Evolutionary conservation across 495 filamentous ascomycete species (phyloP).

Genomic region (Aspergillus indologenus): DNA sequence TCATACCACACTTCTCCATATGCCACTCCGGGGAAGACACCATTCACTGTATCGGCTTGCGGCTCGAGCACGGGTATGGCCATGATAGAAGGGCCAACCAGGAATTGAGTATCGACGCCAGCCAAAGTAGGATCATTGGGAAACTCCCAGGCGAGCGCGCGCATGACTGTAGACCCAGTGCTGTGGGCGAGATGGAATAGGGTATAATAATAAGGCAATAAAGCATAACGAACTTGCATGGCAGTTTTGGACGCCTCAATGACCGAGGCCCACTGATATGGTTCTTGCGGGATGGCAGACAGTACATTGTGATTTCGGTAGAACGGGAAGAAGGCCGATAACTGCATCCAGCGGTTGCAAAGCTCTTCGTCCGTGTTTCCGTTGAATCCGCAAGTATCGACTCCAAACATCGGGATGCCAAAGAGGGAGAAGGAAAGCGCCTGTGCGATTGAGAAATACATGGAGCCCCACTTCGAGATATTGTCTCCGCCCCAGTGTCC

Average conservation of each 20-base stretch:
- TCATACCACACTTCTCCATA: constrained; percentile 73
- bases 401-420: constrained; percentile 85
- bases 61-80: constrained; percentile 70
- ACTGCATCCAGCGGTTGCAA: constrained; percentile 84
- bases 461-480: constrained; percentile 59
- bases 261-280: constrained; percentile 71
- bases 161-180: constrained; percentile 72
- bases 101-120: constrained; percentile 67
- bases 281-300: constrained; percentile 65
- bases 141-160: constrained; percentile 81
- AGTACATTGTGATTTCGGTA: constrained; percentile 80
- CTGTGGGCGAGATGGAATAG: constrained; percentile 67
- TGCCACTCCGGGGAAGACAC: constrained; percentile 71
- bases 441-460: constrained; percentile 80
- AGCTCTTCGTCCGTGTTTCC: constrained; percentile 71
- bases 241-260: constrained; percentile 61
- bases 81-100: constrained; percentile 69
- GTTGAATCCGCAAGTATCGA: constrained; percentile 77
- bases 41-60: constrained; percentile 62
- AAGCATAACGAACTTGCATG: constrained; percentile 69
- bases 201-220: constrained; percentile 83
- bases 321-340: constrained; percentile 83
- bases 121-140: constrained; percentile 71
- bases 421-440: constrained; percentile 77
- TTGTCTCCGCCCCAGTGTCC: constrained; percentile 93